Base-by-base conservation (phyloP, 441 rosid species). In the Macaranga tanarius region DNA sequence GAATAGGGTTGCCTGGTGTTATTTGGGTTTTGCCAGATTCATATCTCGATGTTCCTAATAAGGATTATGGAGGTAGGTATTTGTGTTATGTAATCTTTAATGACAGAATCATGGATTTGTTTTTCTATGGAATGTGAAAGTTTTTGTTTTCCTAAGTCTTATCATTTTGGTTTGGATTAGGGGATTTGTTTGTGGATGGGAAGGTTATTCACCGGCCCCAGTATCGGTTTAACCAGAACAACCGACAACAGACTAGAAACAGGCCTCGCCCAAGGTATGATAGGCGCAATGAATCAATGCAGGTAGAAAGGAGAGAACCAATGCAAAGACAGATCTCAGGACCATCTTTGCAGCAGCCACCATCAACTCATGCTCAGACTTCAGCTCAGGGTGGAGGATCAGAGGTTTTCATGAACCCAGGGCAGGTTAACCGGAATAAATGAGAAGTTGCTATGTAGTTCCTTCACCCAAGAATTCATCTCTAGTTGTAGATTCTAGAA, bases 21-120 rank as follows among this genome's bases (percentile, higher is more conserved):
- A 93, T 92, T 22, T 95, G 97, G 99, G 98, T 95, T 48, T 81
- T 95, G 23, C 98, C 97, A 0, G 99, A 95, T 89, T 92, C 99
- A 4, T 92, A 90, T 76, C 92, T 91, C 31, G 98, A 95, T 74
- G 98, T 95, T 64, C 99, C 95, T 65, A 92, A 90, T 85, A 95
- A 91, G 78, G 98, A 95, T 76, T 95, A 95, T 77, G 99, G 98
- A 85, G 99, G 99, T 91, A 50, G 25, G 88, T 78, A 42, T 28
- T 65, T 11, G 10, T 42, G 6, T 3, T 20, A 34, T 47, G 17
- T 51, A 40, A 47, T 38, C 31, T 31, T 52, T 15, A 10, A 42
- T 51, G 5, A 1, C 50, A 9, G 10, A 31, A 28, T 54, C 62
- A 54, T 26, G 25, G 10, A 5, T 23, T 50, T 40, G 44, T 42